Evolutionary conservation across 2,329 filamentous ascomycete species (phyloP).

Genomic region (Coniochaeta pulveracea): DNA sequence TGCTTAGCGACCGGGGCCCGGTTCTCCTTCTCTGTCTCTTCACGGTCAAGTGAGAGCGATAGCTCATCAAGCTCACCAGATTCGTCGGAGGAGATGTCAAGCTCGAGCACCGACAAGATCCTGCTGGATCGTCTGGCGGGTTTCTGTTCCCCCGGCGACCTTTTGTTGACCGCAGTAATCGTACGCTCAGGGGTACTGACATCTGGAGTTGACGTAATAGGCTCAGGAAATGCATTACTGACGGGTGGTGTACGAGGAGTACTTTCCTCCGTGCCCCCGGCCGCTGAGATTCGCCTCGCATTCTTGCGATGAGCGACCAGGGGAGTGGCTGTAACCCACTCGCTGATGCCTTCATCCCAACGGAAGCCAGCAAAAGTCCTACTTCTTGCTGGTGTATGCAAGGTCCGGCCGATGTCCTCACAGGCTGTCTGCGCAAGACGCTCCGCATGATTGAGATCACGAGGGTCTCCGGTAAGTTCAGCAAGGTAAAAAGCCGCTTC

Average conservation of each 20-base stretch:
- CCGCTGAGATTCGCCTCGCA: too few relatives aligned
- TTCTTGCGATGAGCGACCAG: conserved; percentile 5
- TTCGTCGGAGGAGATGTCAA: neutral
- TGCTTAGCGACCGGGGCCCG: neutral
- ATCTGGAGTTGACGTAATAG: too few relatives aligned
- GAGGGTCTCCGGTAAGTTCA: conserved; percentile 37
- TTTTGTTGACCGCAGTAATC: neutral
- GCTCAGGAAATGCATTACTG: too few relatives aligned
- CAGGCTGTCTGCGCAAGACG: conserved; percentile 10
- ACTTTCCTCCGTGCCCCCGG: too few relatives aligned
- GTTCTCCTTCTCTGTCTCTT: conserved; percentile 2
- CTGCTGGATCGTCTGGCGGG: neutral
- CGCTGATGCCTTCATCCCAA: conserved; percentile 26
- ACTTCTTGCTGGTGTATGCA: conserved; percentile 3
- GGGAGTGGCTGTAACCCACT: conserved; percentile 19
- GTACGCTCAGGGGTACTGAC: too few relatives aligned
- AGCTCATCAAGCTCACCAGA: conserved; percentile 3
- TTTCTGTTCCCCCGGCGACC: neutral
- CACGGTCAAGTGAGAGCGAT: too few relatives aligned
- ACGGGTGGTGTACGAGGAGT: too few relatives aligned
- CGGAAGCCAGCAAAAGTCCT: conserved; percentile 15
- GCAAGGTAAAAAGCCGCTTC: conserved; percentile 40
- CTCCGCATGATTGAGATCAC: conserved; percentile 43
- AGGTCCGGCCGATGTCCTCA: neutral
- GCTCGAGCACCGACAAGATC: neutral